Evolutionary conservation across 192 early-diverging fungal genomes (phyloP), one percentile per base, ranked within the genome.

Genomic region (Spizellomyces punctatus): DNA sequence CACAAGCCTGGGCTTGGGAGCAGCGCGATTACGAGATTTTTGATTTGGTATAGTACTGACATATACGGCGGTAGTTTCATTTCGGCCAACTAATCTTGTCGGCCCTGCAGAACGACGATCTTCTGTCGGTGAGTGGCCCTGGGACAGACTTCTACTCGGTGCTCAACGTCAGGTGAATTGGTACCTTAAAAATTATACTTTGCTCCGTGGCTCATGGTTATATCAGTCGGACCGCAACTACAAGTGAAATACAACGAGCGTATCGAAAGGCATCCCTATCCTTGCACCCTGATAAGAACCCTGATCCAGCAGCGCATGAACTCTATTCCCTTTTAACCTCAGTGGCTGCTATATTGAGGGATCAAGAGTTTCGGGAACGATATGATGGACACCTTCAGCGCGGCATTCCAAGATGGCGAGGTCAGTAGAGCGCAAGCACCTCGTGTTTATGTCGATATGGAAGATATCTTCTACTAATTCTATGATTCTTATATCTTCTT

Each of bases 221-320:
- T 36, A 36, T 36, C 10, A 22, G 59, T 6, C 77, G 47, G 47
- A 70, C 75, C 3, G 84, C 84, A 0, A 74, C 67, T 36, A 22
- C 60, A 6, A 46, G 52, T 46, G 75, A 82, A 57, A 68, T 86
- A 65, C 76, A 50, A 49, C 76, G 78, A 43, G 81, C 78, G 10
- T 86, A 86, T 75, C 69, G 82, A 10, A 75, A 80, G 42, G 44
- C 61, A 5, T 83, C 82, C 1, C 71, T 77, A 12, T 52, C 47
- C 6, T 42, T 76, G 14, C 84, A 86, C 63, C 84, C 84, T 19
- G 84, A 86, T 76, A 83, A 84, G 72, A 86, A 82, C 79, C 74
- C 82, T 10, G 66, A 56, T 12, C 66, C 72, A 36, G 45, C 71
- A 50, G 76, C 75, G 21, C 17, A 46, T 5, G 36, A 67, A 42